Base-by-base conservation (phyloP, 306 rosid genomes). In the Dalbergia cochinchinensis region DNA sequence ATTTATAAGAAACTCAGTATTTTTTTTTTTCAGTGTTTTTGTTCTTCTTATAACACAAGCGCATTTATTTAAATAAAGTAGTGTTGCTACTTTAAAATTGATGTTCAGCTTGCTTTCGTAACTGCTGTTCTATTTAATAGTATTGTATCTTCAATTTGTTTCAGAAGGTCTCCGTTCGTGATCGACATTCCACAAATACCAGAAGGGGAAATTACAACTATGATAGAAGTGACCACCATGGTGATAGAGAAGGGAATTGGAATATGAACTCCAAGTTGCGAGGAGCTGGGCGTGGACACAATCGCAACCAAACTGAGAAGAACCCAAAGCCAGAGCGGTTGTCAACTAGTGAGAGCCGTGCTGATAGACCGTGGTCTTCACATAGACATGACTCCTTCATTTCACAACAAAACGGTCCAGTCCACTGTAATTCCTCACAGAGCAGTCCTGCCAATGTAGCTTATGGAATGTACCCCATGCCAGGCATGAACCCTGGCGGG, bases 181-280 rank as follows among this genome's bases (percentile, higher is more conserved):
- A 93, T 35, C 90, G 99, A 4, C 95, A 94, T 74, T 81, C 94
- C 42, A 62, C 95, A 57, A 87, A 73, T 86, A 75, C 88, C 42
- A 91, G 99, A 81, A 80, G 96, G 80, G 97, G 98, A 50, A 88
- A 84, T 86, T 90, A 88, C 84, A 85, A 64, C 83, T 84, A 86
- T 79, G 99, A 93, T 34, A 91, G 97, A 85, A 86, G 80, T 16
- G 97, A 96, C 61, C 91, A 88, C 81, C 96, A 95, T 18, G 78
- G 96, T 45, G 96, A 93, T 11, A 90, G 96, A 88, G 99, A 96
- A 80, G 97, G 93, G 69, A 91, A 83, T 64, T 96, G 98, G 99
- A 93, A 91, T 83, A 73, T 74, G 42, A 89, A 79, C 83, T 76
- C 97, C 34, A 96, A 91, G 87, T 68, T 88, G 15, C 96, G 97